Conservation (phyloP, 805 yeast species). For the Nakazawaea pomicola region DNA sequence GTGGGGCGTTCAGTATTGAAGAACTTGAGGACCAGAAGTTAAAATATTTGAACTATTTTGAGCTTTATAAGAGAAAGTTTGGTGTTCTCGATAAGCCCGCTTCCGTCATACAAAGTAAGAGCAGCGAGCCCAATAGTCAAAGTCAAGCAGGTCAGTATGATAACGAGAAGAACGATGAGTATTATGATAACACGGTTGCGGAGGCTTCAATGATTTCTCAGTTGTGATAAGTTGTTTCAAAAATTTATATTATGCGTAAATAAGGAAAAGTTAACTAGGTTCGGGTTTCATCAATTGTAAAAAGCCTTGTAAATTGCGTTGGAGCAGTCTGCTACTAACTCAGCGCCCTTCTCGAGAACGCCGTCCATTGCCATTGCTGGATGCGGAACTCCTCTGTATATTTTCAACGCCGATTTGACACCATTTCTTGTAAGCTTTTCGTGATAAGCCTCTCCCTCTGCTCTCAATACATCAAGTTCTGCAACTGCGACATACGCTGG, state of each 20-base stretch:
- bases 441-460: constrained; percentile 40
- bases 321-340: constrained; percentile 8
- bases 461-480: constrained; percentile 38
- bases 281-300: too few species aligned
- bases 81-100: neutral
- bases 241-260: too few species aligned
- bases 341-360: constrained; percentile 12
- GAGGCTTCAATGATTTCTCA: too few species aligned
- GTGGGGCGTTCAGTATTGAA: constrained; percentile 6
- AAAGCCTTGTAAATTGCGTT: constrained; percentile 2
- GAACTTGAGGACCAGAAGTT: constrained; percentile 8
- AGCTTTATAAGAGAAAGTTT: neutral
- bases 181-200: constrained; percentile 5
- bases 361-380: constrained; percentile 44
- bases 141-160: constrained; percentile 5
- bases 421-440: constrained; percentile 33
- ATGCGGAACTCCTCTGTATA: constrained; percentile 41
- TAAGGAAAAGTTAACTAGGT: too few species aligned
- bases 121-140: too few species aligned
- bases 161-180: constrained; percentile 10
- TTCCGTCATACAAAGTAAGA: neutral
- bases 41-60: constrained; percentile 3
- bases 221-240: too few species aligned
- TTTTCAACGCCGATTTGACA: constrained; percentile 25
- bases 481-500: constrained; percentile 38